These are phyloP conservation scores for Aspergillus carlsbadensis DNA, from an alignment of 495 filamentous ascomycete species.

Conservation along the genomic window DNA sequence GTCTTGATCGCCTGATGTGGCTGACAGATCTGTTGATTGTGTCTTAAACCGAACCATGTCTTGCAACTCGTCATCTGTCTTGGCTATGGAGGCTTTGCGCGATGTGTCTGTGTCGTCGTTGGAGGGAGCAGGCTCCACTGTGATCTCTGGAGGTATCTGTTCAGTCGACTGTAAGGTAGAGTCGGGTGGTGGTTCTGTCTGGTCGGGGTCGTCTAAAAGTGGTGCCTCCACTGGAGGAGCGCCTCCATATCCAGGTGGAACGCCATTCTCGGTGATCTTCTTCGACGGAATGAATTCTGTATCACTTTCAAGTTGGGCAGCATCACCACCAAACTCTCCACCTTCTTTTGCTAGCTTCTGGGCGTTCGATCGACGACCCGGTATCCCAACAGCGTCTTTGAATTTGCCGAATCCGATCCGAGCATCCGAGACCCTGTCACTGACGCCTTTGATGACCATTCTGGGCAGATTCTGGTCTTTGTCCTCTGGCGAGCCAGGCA, in stretches of 20 bases:
- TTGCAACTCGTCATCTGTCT: constrained; percentile 27
- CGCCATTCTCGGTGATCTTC: constrained; percentile 13
- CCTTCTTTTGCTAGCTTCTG: constrained; percentile 44
- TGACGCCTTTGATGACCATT: constrained; percentile 75
- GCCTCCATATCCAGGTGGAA: constrained; percentile 23
- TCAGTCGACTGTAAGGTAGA: constrained; percentile 22
- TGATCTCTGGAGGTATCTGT: constrained; percentile 34
- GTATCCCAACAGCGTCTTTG: constrained; percentile 75
- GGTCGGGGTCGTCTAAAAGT: constrained; percentile 18
- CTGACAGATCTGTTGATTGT: constrained; percentile 37
- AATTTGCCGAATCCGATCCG: constrained; percentile 80
- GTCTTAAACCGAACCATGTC: constrained; percentile 33
- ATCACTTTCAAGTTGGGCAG: constrained; percentile 36
- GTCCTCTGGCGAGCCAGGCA: constrained; percentile 43
- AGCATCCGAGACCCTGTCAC: constrained; percentile 77
- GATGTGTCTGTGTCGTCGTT: constrained; percentile 20
- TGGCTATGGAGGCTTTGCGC: constrained; percentile 16
- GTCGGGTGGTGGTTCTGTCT: constrained; percentile 11
- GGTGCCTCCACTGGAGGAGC: constrained; percentile 17
- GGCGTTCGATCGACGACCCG: constrained; percentile 48
- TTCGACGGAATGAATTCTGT: constrained; percentile 24
- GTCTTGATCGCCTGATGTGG: constrained; percentile 35
- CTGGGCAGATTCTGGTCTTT: constrained; percentile 66
- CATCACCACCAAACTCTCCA: constrained; percentile 30
- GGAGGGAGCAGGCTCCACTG: constrained; percentile 29